phyloP scores from a whole-genome alignment of 1,284 basidiomycete species.

The Rhodotorula sp. region DNA sequence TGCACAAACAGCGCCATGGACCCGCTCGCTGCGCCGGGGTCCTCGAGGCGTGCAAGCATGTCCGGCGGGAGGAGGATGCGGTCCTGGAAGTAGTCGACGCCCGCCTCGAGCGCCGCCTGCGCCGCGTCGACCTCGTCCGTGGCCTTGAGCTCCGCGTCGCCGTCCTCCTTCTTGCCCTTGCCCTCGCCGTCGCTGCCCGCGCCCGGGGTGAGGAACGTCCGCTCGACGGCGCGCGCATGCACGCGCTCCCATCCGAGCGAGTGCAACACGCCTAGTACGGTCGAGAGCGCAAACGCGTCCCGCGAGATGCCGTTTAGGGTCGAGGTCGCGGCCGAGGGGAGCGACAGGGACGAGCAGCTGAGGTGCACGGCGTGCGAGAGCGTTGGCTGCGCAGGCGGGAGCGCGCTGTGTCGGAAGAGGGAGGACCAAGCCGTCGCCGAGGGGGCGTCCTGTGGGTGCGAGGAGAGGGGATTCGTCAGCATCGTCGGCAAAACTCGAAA shows the following conservation, averaged over 20 bases:
- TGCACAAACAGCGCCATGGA: constrained; percentile 37
- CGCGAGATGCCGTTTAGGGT: constrained; percentile 20
- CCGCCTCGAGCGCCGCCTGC: constrained; percentile 22
- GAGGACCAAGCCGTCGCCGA: constrained; percentile 30
- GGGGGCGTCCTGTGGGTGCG: constrained; percentile 28
- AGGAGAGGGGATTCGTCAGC: not conserved
- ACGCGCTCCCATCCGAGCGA: constrained; percentile 25
- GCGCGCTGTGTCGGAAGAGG: constrained; percentile 16
- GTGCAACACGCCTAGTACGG: constrained; percentile 31
- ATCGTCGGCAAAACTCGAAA: not conserved
- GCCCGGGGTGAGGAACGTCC: constrained; percentile 21
- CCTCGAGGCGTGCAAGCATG: constrained; percentile 27
- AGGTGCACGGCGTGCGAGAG: constrained; percentile 27
- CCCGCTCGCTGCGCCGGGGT: constrained; percentile 10
- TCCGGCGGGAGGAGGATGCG: constrained; percentile 37
- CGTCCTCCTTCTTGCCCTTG: constrained; percentile 4
- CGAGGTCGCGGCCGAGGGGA: constrained; percentile 3
- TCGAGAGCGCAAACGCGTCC: constrained; percentile 35
- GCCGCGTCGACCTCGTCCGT: constrained; percentile 5
- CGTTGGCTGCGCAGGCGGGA: constrained; percentile 22
- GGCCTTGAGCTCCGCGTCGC: not conserved
- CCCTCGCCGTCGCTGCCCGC: not conserved
- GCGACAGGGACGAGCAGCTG: constrained; percentile 12
- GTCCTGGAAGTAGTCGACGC: constrained; percentile 37
- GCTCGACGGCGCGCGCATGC: constrained; percentile 27